These are phyloP conservation scores for Pleurostoma richardsiae DNA, from an alignment of 2,329 filamentous ascomycete species.

Conservation along the genomic window DNA sequence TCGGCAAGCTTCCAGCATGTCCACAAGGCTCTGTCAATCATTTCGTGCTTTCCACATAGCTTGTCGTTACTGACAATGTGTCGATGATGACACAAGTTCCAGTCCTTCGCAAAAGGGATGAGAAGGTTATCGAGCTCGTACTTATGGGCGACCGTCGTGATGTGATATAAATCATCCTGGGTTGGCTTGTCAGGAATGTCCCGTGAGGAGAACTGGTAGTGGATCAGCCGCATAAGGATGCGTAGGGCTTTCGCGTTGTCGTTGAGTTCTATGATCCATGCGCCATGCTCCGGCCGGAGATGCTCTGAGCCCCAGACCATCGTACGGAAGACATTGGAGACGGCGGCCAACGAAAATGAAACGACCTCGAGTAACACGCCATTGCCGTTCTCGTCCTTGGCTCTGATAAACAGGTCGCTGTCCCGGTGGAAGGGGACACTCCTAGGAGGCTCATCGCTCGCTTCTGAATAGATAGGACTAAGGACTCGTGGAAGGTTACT, in stretches of 20 bases:
- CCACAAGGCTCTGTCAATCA: too few relatives aligned
- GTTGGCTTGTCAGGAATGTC: slow-evolving; percentile 3
- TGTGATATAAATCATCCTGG: slow-evolving; percentile 3
- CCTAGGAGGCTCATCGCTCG: neutral
- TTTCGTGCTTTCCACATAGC: too few relatives aligned
- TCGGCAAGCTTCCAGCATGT: too few relatives aligned
- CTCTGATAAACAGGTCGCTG: slow-evolving; percentile 8
- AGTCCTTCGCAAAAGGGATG: slow-evolving; percentile 3
- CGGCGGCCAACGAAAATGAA: slow-evolving; percentile 4
- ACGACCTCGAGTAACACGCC: slow-evolving; percentile 7
- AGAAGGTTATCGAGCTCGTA: slow-evolving; percentile 5
- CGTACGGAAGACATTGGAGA: slow-evolving; percentile 5
- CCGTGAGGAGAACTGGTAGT: slow-evolving; percentile 5
- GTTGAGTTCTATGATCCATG: slow-evolving; percentile 6
- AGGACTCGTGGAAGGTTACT: slow-evolving; percentile 1
- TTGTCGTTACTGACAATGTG: too few relatives aligned
- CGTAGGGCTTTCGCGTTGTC: slow-evolving; percentile 7
- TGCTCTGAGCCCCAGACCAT: slow-evolving; percentile 7
- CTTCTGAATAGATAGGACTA: slow-evolving; percentile 2
- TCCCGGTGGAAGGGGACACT: slow-evolving; percentile 3
- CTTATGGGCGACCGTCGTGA: slow-evolving; percentile 4
- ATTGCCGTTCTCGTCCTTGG: slow-evolving; percentile 1
- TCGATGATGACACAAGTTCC: neutral
- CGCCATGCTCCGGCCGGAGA: slow-evolving; percentile 5
- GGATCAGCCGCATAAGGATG: slow-evolving; percentile 6